Evolutionary conservation across 2,329 filamentous ascomycete genomes (phyloP).

Genomic region (Truncatella angustata): DNA sequence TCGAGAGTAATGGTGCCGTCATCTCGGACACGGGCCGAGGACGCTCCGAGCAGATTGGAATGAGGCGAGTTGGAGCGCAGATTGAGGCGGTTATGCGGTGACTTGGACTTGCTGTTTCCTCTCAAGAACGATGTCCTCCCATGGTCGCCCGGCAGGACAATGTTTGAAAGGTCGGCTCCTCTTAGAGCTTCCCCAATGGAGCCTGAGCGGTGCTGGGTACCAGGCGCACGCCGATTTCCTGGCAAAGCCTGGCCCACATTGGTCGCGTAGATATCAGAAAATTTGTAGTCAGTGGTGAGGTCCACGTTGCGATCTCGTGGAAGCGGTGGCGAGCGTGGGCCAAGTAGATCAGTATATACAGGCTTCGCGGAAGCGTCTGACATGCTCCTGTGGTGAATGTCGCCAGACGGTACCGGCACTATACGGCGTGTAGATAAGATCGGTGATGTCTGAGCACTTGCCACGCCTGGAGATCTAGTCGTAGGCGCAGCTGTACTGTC

Average conservation of each 20-base stretch:
- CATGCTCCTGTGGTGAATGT: conserved; percentile 48
- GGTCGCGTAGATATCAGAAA: conserved; percentile 55
- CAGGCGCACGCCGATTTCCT: conserved; percentile 35
- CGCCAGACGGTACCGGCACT: conserved; percentile 24
- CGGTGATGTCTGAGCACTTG: conserved; percentile 47
- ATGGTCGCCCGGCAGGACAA: conserved; percentile 47
- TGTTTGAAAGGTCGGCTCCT: conserved; percentile 46
- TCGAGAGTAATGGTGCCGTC: conserved; percentile 51
- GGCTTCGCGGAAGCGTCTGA: conserved; percentile 53
- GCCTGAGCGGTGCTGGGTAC: conserved; percentile 27
- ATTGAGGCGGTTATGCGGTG: conserved; percentile 49
- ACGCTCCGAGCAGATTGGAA: conserved; percentile 30
- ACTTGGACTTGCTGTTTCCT: conserved; percentile 48
- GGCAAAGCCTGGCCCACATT: conserved; percentile 47
- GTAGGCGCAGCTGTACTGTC: conserved; percentile 38
- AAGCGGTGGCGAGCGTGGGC: conserved; percentile 32
- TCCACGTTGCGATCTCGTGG: conserved; percentile 30
- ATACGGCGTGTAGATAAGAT: conserved; percentile 38
- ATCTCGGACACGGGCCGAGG: conserved; percentile 31
- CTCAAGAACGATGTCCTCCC: conserved; percentile 40
- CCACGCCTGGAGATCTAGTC: conserved; percentile 22
- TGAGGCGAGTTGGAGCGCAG: conserved; percentile 48
- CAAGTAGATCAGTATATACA: conserved; percentile 39
- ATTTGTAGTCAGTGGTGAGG: conserved; percentile 57
- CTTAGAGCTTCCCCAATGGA: conserved; percentile 55